Evolutionary conservation across 495 filamentous ascomycete genomes (phyloP).

Genomic region (Trichoderma asperelloides): DNA sequence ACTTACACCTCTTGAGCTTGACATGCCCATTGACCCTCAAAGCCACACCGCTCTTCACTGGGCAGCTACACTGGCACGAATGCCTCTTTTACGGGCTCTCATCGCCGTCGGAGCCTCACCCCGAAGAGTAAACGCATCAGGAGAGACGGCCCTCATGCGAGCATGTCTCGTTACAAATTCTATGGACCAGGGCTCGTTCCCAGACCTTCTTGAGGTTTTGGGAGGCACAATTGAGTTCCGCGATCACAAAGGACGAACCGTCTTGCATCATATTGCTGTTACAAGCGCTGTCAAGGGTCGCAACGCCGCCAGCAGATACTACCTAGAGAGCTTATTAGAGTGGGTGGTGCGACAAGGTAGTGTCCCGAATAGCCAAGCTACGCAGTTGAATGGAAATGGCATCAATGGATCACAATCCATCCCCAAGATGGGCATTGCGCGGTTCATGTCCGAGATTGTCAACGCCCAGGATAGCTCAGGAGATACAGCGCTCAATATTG

Average conservation of each 20-base stretch:
- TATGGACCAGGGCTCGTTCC: conserved; percentile 68
- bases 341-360: conserved; percentile 84
- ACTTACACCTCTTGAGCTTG: conserved; percentile 73
- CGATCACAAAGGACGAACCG: conserved; percentile 81
- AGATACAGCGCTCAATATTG: conserved; percentile 90
- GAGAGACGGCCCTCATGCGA: conserved; percentile 86
- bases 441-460: conserved; percentile 93
- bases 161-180: conserved; percentile 86
- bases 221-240: conserved; percentile 84
- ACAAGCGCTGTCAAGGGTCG: conserved; percentile 89
- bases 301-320: conserved; percentile 76
- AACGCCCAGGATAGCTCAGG: conserved; percentile 86
- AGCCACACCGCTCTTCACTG: conserved; percentile 88
- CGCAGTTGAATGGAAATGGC: conserved; percentile 20
- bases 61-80: conserved; percentile 90
- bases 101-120: conserved; percentile 79
- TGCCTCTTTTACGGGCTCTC: conserved; percentile 67
- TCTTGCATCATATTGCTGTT: conserved; percentile 91
- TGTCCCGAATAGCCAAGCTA: conserved; percentile 48
- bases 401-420: conserved; percentile 23
- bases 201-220: conserved; percentile 78
- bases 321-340: conserved; percentile 84
- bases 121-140: conserved; percentile 72
- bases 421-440: conserved; percentile 69
- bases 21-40: conserved; percentile 79